phyloP scores from a whole-genome alignment of 2,329 filamentous ascomycete genomes.

The Dendryphion nanum region DNA sequence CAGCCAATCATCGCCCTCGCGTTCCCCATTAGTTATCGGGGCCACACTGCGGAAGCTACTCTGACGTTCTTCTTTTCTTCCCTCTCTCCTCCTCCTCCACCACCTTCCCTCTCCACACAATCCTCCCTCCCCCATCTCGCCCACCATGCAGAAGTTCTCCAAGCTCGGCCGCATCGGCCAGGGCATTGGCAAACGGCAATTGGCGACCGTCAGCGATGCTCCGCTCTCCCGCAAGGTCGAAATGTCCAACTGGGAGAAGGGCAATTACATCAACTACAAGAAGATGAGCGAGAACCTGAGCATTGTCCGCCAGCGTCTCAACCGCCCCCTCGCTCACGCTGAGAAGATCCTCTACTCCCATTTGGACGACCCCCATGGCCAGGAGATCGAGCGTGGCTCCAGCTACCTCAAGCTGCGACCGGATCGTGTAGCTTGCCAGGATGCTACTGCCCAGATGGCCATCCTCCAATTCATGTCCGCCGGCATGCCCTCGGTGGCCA shows the following conservation, averaged over 20 bases:
- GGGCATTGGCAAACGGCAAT: constrained; percentile 59
- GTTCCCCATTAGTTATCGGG: constrained; percentile 37
- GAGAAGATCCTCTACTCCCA: constrained; percentile 99
- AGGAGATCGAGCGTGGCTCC: constrained; percentile 92
- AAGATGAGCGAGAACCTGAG: constrained; percentile 98
- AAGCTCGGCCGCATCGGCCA: constrained; percentile 67
- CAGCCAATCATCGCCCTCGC: constrained; percentile 30
- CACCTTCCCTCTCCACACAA: constrained; percentile 27
- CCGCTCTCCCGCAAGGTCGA: constrained; percentile 93
- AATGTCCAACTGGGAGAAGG: constrained; percentile 95
- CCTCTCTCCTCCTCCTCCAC: constrained; percentile 28
- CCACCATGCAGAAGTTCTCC: constrained; percentile 69
- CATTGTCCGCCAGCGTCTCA: constrained; percentile 84
- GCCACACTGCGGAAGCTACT: too few species aligned
- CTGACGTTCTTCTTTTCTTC: constrained; percentile 32
- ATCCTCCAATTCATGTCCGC: constrained; percentile 99
- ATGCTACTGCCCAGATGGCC: constrained; percentile 99
- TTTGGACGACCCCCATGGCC: constrained; percentile 91
- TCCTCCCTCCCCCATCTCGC: constrained; percentile 10
- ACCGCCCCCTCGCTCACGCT: constrained; percentile 89
- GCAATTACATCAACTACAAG: constrained; percentile 97
- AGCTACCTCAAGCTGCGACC: constrained; percentile 97
- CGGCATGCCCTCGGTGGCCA: constrained; percentile 92
- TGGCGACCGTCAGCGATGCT: constrained; percentile 84
- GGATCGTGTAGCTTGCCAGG: constrained; percentile 97